Evolutionary conservation across 345 rosid species (phyloP).

Genomic region (Eucalyptus sp.): DNA sequence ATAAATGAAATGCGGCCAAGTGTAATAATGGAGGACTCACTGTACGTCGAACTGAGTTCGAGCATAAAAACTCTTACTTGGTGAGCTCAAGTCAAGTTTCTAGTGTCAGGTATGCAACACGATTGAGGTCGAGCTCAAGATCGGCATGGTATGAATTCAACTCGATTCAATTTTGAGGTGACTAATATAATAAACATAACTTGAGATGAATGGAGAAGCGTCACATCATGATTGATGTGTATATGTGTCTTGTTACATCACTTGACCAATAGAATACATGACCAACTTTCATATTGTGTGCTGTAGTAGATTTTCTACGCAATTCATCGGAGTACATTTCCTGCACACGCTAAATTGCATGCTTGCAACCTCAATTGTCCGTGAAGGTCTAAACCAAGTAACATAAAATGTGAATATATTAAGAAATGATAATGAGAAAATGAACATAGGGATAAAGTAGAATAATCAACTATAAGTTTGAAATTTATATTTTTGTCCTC

Average conservation of each 20-base stretch:
- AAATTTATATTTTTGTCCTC: not conserved
- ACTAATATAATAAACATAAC: not conserved
- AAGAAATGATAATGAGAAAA: not conserved
- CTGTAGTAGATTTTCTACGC: accelerated
- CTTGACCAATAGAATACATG: not conserved
- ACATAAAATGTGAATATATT: not conserved
- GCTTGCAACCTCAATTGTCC: not conserved
- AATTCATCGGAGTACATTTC: not conserved
- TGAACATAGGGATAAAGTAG: not conserved
- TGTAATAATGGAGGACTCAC: not conserved
- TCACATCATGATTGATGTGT: not conserved
- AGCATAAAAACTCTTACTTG: not conserved
- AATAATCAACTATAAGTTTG: not conserved
- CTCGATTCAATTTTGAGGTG: not conserved
- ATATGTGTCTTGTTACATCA: not conserved
- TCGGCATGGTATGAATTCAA: not conserved
- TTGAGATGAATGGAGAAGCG: not conserved
- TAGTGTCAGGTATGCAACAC: accelerated
- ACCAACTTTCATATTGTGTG: not conserved
- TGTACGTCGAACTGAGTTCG: not conserved
- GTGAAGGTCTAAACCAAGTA: not conserved
- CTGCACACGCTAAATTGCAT: not conserved
- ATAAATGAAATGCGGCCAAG: accelerated
- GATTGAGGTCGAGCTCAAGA: not conserved
- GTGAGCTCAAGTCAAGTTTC: not conserved